phyloP scores from a whole-genome alignment of 345 rosid species.

The Noccaea bulbosa region DNA sequence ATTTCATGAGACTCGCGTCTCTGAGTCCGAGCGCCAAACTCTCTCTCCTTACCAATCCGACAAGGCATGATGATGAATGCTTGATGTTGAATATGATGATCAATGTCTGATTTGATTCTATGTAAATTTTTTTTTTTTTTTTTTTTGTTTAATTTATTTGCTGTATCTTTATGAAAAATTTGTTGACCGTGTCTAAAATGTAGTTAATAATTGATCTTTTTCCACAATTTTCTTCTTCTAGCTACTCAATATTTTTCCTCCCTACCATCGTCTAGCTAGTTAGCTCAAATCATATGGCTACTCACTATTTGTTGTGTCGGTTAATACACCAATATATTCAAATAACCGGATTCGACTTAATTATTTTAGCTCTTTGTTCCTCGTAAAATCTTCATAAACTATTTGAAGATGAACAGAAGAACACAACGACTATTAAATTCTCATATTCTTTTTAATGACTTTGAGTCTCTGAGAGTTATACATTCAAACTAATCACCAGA shows the following conservation, averaged over 20 bases:
- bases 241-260: constrained; percentile 11
- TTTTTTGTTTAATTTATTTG: not conserved
- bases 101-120: constrained; percentile 21
- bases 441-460: not conserved
- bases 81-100: constrained; percentile 24
- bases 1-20: constrained; percentile 50
- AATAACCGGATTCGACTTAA: not conserved
- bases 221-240: constrained; percentile 2
- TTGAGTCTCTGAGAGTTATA: too few species aligned
- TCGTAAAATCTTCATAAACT: not conserved
- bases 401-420: not conserved
- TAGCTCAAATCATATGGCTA: not conserved
- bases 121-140: constrained; percentile 19
- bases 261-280: constrained; percentile 16
- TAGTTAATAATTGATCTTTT: constrained; percentile 22
- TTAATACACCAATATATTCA: constrained; percentile 1
- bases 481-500: not conserved
- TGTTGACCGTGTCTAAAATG: constrained; percentile 34
- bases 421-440: not conserved
- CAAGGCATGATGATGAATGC: constrained; percentile 29
- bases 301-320: constrained; percentile 3
- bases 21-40: constrained; percentile 44
- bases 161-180: constrained; percentile 9
- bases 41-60: constrained; percentile 37
- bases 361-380: constrained; percentile 12